These are phyloP conservation scores for Phtheirospermum japonicum DNA, from an alignment of 257 asterid genomes.

Conservation along the genomic window DNA sequence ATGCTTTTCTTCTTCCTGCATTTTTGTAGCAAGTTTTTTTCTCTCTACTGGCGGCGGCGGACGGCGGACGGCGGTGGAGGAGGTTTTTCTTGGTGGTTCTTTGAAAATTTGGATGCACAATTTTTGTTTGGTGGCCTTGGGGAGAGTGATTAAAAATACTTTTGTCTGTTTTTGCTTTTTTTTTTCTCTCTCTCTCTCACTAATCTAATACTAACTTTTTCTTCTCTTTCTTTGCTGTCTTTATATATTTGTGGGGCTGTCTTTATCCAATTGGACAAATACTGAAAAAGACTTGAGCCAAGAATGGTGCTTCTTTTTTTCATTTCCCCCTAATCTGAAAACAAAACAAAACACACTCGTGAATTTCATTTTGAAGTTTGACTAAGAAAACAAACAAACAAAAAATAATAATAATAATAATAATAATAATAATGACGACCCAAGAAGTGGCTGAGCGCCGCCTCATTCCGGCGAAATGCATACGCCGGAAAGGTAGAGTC, in stretches of 20 bases:
- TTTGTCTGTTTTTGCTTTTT: not conserved
- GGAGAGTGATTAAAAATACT: not conserved
- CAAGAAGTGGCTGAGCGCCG: no score
- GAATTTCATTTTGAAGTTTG: not conserved
- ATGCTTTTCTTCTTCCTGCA: not conserved
- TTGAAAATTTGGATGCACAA: not conserved
- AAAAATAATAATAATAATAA: no score
- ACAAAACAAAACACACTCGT: not conserved
- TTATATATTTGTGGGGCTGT: slow-evolving; percentile 14
- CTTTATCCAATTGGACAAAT: slow-evolving; percentile 23
- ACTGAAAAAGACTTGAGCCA: slow-evolving; percentile 2
- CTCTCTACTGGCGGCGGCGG: not conserved
- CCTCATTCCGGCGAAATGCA: no score
- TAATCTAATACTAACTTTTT: no score
- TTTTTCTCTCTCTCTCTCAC: not conserved
- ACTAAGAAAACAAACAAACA: not conserved
- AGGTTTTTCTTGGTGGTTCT: not conserved
- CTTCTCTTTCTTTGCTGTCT: not conserved
- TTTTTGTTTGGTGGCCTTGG: slow-evolving; percentile 11
- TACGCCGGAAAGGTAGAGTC: no score
- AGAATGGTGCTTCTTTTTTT: not conserved
- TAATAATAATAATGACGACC: no score
- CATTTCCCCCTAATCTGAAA: not conserved
- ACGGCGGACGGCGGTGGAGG: not conserved
- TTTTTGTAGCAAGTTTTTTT: not conserved